Evolutionary conservation across 257 asterid genomes (phyloP).

Genomic region (Echites panduratus): DNA sequence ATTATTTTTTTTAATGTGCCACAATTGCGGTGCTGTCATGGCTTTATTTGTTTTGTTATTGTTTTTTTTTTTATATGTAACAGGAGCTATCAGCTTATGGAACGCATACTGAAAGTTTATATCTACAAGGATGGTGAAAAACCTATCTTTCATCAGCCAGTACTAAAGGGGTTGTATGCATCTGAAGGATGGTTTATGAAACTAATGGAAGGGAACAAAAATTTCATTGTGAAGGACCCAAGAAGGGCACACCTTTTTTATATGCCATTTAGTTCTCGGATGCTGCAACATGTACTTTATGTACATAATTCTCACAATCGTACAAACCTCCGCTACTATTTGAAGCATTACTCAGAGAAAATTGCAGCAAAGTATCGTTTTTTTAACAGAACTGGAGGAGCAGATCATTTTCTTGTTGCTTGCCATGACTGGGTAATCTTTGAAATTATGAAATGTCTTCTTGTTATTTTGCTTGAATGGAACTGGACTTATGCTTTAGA

Average conservation of each 20-base stretch:
- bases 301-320: slow-evolving; percentile 75
- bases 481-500: neutral
- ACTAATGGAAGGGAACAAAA: slow-evolving; percentile 76
- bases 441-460: neutral
- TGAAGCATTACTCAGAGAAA: slow-evolving; percentile 65
- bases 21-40: neutral
- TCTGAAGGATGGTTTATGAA: slow-evolving; percentile 98
- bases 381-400: slow-evolving; percentile 94
- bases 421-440: slow-evolving; percentile 90
- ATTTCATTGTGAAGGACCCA: slow-evolving; percentile 65
- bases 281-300: slow-evolving; percentile 55
- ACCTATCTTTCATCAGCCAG: slow-evolving; percentile 85
- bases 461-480: neutral
- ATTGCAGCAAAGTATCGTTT: slow-evolving; percentile 73
- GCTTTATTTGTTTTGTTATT: neutral
- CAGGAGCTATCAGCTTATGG: slow-evolving; percentile 94
- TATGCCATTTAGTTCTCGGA: slow-evolving; percentile 83
- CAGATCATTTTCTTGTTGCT: slow-evolving; percentile 91
- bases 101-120: slow-evolving; percentile 57
- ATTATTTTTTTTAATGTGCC: neutral
- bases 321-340: slow-evolving; percentile 59
- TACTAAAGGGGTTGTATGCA: slow-evolving; percentile 73
- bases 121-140: slow-evolving; percentile 75
- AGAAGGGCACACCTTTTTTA: slow-evolving; percentile 78
- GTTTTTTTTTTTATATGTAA: slow-evolving; percentile 4